A percentile compares a stretch with the other conserved stretches of the same genome.
phyloP scores from a whole-genome alignment of 306 rosid genomes.

The Quercus ilex region DNA sequence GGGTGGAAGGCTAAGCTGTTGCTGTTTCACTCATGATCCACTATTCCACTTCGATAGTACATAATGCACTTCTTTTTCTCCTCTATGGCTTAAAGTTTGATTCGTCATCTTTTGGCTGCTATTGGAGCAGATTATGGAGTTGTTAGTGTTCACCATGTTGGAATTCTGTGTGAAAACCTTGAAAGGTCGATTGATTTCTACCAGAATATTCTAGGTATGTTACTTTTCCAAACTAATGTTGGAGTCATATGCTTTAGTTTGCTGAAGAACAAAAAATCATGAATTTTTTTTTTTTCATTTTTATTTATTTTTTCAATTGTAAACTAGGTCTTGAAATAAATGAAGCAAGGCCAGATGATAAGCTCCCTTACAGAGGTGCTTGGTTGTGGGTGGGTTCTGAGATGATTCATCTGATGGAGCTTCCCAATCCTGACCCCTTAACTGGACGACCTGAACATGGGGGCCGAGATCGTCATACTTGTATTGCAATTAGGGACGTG shows the following conservation, averaged over 20 bases:
- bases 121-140: constrained; percentile 70
- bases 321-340: constrained; percentile 73
- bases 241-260: neutral
- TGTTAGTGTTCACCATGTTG: constrained; percentile 84
- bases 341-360: constrained; percentile 93
- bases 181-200: constrained; percentile 83
- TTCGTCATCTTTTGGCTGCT: constrained; percentile 13
- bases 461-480: constrained; percentile 90
- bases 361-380: constrained; percentile 96
- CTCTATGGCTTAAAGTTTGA: neutral
- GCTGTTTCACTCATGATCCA: neutral
- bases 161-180: constrained; percentile 73
- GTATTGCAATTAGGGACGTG: constrained; percentile 73
- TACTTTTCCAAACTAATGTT: constrained; percentile 1
- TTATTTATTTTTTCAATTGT: neutral
- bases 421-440: constrained; percentile 93
- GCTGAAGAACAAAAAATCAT: constrained; percentile 10
- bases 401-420: constrained; percentile 98
- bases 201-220: constrained; percentile 79
- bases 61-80: neutral
- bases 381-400: constrained; percentile 99
- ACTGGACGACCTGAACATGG: constrained; percentile 87
- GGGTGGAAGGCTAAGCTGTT: neutral
- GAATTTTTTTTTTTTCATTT: neutral
- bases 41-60: neutral